phyloP scores from a whole-genome alignment of 352 stramenopile genomes.

The Achlya hypogyna region DNA sequence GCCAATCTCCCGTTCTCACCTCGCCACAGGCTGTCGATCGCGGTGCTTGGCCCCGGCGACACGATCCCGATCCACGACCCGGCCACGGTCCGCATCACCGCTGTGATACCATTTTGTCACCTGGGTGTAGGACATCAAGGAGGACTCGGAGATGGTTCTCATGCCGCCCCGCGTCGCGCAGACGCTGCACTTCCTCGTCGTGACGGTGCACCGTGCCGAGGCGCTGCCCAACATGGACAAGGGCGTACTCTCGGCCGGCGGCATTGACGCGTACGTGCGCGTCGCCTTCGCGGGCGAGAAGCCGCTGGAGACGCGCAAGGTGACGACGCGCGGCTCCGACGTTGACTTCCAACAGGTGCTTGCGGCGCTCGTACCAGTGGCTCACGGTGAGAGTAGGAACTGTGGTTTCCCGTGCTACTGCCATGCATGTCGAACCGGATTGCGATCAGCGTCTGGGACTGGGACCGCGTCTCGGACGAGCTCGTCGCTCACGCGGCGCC shows the following conservation, averaged over 20 bases:
- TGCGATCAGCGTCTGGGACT: constrained; percentile 77
- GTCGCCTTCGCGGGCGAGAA: constrained; percentile 68
- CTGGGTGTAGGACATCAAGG: constrained; percentile 25
- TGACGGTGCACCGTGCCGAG: constrained; percentile 67
- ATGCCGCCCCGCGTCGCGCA: constrained; percentile 68
- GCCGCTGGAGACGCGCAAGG: constrained; percentile 54
- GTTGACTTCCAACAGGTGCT: constrained; percentile 20
- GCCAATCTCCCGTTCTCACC: background rate
- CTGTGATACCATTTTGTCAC: background rate
- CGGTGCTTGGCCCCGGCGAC: constrained; percentile 76
- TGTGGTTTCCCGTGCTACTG: constrained; percentile 80
- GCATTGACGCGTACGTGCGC: constrained; percentile 76
- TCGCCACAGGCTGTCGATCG: constrained; percentile 57
- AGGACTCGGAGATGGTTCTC: constrained; percentile 73
- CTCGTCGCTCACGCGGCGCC: constrained; percentile 60
- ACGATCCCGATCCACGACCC: constrained; percentile 60
- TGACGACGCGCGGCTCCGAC: constrained; percentile 50
- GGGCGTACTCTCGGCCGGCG: constrained; percentile 40
- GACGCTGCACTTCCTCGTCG: constrained; percentile 62
- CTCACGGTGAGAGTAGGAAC: too few species aligned
- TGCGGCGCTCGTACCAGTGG: constrained; percentile 27
- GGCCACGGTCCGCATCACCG: constrained; percentile 28
- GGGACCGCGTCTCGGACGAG: constrained; percentile 43
- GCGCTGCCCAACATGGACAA: constrained; percentile 82
- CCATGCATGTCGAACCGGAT: constrained; percentile 78